phyloP scores from a whole-genome alignment of 106 monocot genomes.

The Allium sativum region DNA sequence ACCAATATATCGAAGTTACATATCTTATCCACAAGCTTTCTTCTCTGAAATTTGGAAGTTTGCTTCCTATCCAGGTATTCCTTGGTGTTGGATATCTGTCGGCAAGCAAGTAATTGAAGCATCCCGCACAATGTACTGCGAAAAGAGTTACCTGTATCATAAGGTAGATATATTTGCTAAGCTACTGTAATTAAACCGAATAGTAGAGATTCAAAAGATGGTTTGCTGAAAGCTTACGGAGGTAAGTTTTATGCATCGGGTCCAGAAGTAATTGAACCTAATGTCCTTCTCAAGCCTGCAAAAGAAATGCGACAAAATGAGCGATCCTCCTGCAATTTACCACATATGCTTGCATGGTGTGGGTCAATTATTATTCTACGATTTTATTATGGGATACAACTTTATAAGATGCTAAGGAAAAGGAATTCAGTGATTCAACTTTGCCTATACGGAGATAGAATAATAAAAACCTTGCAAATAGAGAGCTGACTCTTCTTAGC shows the following conservation, averaged over 20 bases:
- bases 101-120: constrained; percentile 68
- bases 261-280: constrained; percentile 69
- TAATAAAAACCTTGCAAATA: constrained; percentile 52
- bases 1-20: constrained; percentile 66
- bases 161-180: not conserved
- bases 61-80: constrained; percentile 62
- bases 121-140: constrained; percentile 62
- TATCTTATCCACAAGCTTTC: constrained; percentile 59
- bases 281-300: constrained; percentile 72
- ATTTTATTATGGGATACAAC: too few relatives aligned
- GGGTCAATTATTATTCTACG: too few relatives aligned
- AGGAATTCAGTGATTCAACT: not conserved
- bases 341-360: too few relatives aligned
- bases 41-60: constrained; percentile 41
- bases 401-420: too few relatives aligned
- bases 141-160: constrained; percentile 57
- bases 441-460: not conserved
- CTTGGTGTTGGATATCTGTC: constrained; percentile 50
- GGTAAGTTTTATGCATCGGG: constrained; percentile 60
- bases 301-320: constrained; percentile 2
- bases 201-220: not conserved
- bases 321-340: too few relatives aligned
- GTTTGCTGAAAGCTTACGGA: constrained; percentile 19
- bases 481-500: constrained; percentile 47
- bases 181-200: not conserved